Conservation (phyloP, 345 rosid genomes). For the Populus ilicifolia region DNA sequence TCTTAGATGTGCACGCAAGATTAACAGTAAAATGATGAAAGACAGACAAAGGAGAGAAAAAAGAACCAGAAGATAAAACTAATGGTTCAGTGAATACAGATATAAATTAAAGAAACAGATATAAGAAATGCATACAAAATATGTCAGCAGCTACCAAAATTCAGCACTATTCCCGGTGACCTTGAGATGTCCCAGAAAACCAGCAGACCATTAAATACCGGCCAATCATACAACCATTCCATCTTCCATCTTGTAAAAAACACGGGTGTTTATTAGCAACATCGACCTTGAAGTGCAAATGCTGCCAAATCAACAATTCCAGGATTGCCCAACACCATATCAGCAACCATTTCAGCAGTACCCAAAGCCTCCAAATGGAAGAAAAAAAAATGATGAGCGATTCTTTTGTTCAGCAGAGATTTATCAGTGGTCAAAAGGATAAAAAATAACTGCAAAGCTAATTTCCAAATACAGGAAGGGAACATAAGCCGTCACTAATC, state of each 20-base stretch:
- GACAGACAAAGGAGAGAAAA: neutral
- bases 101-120: neutral
- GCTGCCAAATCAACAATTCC: conserved; percentile 40
- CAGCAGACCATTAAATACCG: conserved; percentile 1
- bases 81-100: neutral
- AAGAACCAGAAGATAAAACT: neutral
- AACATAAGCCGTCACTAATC: neutral
- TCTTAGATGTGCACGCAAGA: neutral
- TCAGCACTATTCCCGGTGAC: neutral
- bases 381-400: neutral
- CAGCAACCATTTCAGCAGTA: conserved; percentile 81
- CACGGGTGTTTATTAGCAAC: conserved; percentile 18
- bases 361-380: conserved; percentile 63
- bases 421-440: neutral
- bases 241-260: conserved; percentile 7
- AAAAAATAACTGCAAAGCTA: neutral
- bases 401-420: neutral
- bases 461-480: neutral
- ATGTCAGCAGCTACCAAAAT: neutral
- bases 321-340: conserved; percentile 65
- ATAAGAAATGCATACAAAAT: neutral
- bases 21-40: neutral
- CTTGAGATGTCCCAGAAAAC: conserved; percentile 5
- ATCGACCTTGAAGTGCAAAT: conserved; percentile 51
- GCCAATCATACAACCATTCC: neutral